Evolutionary conservation across 2,329 filamentous ascomycete genomes (phyloP).

Genomic region (Aspergillus luchuensis): DNA sequence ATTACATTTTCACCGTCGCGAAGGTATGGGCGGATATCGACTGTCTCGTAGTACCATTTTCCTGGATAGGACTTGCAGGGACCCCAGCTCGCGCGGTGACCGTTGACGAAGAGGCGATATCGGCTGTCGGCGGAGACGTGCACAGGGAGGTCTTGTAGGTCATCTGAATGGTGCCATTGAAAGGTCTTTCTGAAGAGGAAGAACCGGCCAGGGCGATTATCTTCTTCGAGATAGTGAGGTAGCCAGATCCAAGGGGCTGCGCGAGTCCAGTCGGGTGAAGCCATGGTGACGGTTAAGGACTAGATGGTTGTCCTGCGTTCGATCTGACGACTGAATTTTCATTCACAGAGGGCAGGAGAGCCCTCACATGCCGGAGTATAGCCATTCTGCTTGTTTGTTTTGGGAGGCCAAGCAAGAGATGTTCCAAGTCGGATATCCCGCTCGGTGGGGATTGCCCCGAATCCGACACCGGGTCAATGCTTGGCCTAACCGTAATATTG

Average conservation of each 20-base stretch:
- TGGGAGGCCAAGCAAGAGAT: background rate
- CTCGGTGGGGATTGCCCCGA: background rate
- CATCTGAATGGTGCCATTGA: background rate
- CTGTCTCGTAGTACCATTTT: conserved; percentile 13
- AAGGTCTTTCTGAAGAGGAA: conserved; percentile 13
- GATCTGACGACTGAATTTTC: background rate
- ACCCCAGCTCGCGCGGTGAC: conserved; percentile 4
- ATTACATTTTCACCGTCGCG: background rate
- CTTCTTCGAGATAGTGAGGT: background rate
- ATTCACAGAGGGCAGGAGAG: background rate
- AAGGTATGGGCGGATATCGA: conserved; percentile 6
- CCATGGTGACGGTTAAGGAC: background rate
- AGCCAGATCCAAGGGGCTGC: conserved; percentile 10
- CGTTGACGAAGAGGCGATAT: conserved; percentile 14
- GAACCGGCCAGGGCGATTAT: conserved; percentile 1
- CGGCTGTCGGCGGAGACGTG: conserved; percentile 16
- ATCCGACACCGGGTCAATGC: background rate
- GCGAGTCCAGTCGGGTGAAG: background rate
- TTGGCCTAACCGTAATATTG: too few relatives aligned
- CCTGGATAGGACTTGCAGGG: conserved; percentile 10
- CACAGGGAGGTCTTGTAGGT: background rate
- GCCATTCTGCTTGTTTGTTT: too few relatives aligned
- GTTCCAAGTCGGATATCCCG: background rate
- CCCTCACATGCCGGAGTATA: background rate
- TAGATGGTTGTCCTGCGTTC: too few relatives aligned